Base-by-base conservation (phyloP, 106 monocot genomes). In the Dioscorea zingiberensis region DNA sequence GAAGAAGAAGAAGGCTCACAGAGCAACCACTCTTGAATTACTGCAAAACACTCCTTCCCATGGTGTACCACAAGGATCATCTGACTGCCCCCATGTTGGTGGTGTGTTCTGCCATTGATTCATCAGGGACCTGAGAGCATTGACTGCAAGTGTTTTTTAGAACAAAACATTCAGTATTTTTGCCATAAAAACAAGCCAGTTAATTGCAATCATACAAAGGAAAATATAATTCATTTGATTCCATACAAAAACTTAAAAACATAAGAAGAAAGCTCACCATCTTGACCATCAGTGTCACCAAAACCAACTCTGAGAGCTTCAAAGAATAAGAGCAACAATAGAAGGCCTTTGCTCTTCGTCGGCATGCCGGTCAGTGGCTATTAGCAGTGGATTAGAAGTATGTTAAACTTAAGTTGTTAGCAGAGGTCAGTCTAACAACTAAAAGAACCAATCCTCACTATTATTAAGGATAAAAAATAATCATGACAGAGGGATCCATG, bases 11-110 rank as follows among this genome's bases (percentile, higher is more conserved):
- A 22, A 27, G 14, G 78, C 88, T 69, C 27, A 84, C 88, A 89
- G 4, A 25, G 45, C 17, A 25, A 63, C 79, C 32, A 89, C 78
- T 27, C 78, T 72, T 18, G 81, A 81, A 44, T 70, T 69, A 47
- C 13, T 66, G 74, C 84, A 84, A 1, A 27, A 0, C n/a, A 89
- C 76, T 71, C 88, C 88, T 23, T 75, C 84, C 88, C 88, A 89
- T 64, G 71, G 77, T 1, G 58, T 60, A 16, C 68, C 81, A 38
- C 84, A 88, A 23, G 88, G 84, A 74, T 89, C 84, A 26, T 65
- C 60, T 18, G 77, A 71, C 15, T 45, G 21, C 17, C 66, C 60
- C 88, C 88, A 84, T 44, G 48, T 81, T 49, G 77, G 69, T 46
- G 88, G 88, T 30, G 63, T 56, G 69, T 78, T 81, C 64, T 84